phyloP scores from a whole-genome alignment of 164 flowering plant genomes.

The Dillenia suffruticosa region DNA sequence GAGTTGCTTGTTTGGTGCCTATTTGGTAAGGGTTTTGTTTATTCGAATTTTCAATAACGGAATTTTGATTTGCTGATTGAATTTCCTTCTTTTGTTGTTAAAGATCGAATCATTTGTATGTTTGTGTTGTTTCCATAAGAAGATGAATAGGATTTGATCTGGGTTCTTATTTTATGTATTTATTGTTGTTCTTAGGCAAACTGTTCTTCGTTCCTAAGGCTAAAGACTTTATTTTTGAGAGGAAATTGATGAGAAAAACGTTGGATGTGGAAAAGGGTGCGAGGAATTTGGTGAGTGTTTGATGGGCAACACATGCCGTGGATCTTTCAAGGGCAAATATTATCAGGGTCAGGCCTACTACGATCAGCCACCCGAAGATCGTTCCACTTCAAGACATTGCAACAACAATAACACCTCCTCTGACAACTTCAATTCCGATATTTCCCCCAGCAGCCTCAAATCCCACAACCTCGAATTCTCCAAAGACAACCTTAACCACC shows the following conservation, averaged over 20 bases:
- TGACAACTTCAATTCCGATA: conserved; percentile 31
- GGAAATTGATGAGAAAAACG: neutral
- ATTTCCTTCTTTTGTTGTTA: too few species aligned
- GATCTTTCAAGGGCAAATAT: conserved; percentile 64
- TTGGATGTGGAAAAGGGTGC: conserved; percentile 37
- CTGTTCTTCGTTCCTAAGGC: too few species aligned
- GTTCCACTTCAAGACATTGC: conserved; percentile 33
- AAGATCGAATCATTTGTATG: too few species aligned
- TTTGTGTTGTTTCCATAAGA: too few species aligned
- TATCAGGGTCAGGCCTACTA: conserved; percentile 63
- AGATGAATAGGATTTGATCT: too few species aligned
- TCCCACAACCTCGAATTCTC: conserved; percentile 36
- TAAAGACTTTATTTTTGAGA: too few species aligned
- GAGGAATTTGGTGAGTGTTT: conserved; percentile 37
- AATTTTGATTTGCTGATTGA: too few species aligned
- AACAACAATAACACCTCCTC: conserved; percentile 16
- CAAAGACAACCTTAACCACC: conserved; percentile 18
- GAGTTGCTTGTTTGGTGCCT: too few species aligned
- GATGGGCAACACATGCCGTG: conserved; percentile 99
- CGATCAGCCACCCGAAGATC: conserved; percentile 44
- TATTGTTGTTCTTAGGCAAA: too few species aligned
- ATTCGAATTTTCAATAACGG: too few species aligned
- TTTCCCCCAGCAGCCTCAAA: conserved; percentile 27
- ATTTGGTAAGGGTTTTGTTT: too few species aligned
- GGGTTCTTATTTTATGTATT: too few species aligned